Base-by-base conservation (phyloP, 768 basidiomycete genomes). In the Boletus pseudo-olivaceus region DNA sequence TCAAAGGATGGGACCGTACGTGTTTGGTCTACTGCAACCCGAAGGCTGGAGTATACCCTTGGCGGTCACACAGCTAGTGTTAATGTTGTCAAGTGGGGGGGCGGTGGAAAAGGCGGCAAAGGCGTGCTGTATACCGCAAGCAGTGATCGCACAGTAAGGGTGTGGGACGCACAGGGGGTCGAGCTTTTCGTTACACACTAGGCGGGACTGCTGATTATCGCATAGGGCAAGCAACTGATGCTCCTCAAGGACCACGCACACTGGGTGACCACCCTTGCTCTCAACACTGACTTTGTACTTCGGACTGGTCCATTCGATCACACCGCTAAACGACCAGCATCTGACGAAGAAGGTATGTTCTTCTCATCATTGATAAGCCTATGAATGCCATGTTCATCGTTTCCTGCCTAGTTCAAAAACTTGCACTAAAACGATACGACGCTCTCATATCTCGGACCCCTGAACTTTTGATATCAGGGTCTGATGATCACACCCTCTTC, bases 401-500 rank as follows among this genome's bases (percentile, higher is more conserved):
- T 23, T 42, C 27, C 7, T 34, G 35, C 37, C n/a, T 56, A 93
- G 93, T 92, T 1, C 85, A 91, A 76, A 69, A 80, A 12, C 75
- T 87, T 20, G 94, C 95, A 5, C 73, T 86, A 51, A 80, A 76
- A 49, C 86, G 94, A 37, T 98, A 96, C 72, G 85, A 87, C 33
- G 74, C 77, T 7, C 78, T 91, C 53, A 78, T 88, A 19, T 73
- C 79, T 30, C 78, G 67, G 14, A 73, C 71, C 1, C 87, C 92
- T 11, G 95, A 98, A 69, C 77, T 92, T 5, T 76, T 96, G 59
- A 96, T 98, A 68, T 93, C 94, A 6, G 95, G 94, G 20, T 98
- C 95, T 4, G 95, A 99, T 68, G 96, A 99, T 69, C 96, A 98
- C 70, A 99, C 96, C 0, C 83, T 98, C 47, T 98, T 95, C 81